Conservation (phyloP, 208 protist species). For the Crithidia fasciculata region DNA sequence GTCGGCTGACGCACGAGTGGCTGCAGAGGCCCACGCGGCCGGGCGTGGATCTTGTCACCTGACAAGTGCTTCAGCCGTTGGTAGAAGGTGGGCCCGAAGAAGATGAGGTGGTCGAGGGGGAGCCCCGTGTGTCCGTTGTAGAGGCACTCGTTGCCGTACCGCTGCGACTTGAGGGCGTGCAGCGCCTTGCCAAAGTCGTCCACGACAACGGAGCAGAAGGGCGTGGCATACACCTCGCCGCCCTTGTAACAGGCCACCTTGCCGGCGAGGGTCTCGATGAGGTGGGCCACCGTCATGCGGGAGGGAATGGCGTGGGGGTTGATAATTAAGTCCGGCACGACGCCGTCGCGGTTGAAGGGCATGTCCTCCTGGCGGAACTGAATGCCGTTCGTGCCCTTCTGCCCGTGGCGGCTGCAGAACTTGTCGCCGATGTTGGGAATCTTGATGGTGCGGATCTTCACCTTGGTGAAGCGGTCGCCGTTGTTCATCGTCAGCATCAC, state of each 20-base stretch:
- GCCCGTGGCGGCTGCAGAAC: slow-evolving; percentile 99
- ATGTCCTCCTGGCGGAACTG: slow-evolving; percentile 98
- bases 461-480: slow-evolving; percentile 92
- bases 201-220: slow-evolving; percentile 96
- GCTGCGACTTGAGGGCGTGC: slow-evolving; percentile 95
- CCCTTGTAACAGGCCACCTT: slow-evolving; percentile 97
- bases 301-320: slow-evolving; percentile 99
- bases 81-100: slow-evolving; percentile 99
- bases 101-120: slow-evolving; percentile 96
- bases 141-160: slow-evolving; percentile 98
- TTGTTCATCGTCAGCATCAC: slow-evolving; percentile 95
- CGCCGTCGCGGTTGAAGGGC: slow-evolving; percentile 97
- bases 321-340: slow-evolving; percentile 99
- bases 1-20: slow-evolving; percentile 99
- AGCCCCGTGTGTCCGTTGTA: slow-evolving; percentile 98
- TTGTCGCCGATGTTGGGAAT: slow-evolving; percentile 99
- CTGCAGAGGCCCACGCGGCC: slow-evolving; percentile 91
- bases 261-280: slow-evolving; percentile 94
- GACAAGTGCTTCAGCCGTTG: slow-evolving; percentile 99
- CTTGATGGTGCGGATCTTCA: slow-evolving; percentile 94
- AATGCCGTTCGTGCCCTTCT: slow-evolving; percentile 99
- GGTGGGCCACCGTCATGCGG: slow-evolving; percentile 99
- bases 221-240: slow-evolving; percentile 92
- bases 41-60: slow-evolving; percentile 99
- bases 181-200: slow-evolving; percentile 92